A percentile compares a stretch with the other conserved stretches of the same genome.
phyloP scores from a whole-genome alignment of 192 early-diverging fungal species.

The Coemansia sp. region DNA sequence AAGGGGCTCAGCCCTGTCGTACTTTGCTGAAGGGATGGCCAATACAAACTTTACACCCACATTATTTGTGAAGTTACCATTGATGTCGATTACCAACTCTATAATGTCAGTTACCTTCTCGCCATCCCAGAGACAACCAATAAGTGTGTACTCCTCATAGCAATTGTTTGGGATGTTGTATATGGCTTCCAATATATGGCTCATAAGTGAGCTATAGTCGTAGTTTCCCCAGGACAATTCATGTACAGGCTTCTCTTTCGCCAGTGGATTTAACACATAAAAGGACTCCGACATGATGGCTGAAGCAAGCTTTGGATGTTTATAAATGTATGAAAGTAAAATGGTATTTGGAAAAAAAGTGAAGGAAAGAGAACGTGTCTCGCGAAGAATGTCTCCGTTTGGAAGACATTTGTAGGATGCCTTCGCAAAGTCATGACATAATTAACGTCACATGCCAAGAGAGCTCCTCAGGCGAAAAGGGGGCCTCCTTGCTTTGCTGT shows the following conservation, averaged over 20 bases:
- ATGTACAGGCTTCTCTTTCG: background rate
- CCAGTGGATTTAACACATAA: background rate
- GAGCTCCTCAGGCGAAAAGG: too few species aligned
- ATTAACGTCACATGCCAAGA: too few species aligned
- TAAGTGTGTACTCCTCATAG: background rate
- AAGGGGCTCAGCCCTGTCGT: background rate
- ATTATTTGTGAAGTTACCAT: background rate
- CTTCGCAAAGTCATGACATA: too few species aligned
- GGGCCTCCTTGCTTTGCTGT: too few species aligned
- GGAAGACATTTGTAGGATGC: background rate
- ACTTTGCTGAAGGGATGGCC: background rate
- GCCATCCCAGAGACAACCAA: background rate
- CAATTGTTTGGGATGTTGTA: background rate
- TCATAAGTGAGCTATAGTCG: background rate
- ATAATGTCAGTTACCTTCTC: background rate
- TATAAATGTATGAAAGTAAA: background rate
- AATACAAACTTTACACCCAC: background rate
- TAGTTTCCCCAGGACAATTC: background rate
- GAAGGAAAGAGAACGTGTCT: background rate
- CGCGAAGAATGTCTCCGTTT: background rate
- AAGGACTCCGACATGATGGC: background rate
- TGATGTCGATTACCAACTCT: background rate
- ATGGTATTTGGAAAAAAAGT: background rate
- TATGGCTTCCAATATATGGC: background rate
- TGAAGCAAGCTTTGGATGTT: background rate